Evolutionary conservation across 2,329 filamentous ascomycete species (phyloP).

Genomic region (Fusarium siculi): DNA sequence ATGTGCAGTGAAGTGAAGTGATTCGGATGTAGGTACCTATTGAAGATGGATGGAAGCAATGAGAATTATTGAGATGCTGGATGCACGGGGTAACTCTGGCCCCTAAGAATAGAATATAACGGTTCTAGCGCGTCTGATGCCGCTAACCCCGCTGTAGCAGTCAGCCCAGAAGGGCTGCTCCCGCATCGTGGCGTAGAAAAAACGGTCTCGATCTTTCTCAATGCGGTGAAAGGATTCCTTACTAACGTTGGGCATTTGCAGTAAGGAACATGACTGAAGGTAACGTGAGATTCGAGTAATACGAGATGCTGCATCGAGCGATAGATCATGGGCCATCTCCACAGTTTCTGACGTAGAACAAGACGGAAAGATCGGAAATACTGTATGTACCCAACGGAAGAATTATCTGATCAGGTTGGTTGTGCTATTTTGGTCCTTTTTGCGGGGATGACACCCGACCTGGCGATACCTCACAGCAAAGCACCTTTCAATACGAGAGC

Average conservation of each 20-base stretch:
- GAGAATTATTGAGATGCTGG: neutral
- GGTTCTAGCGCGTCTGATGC: neutral
- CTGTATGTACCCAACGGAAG: neutral
- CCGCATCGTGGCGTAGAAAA: neutral
- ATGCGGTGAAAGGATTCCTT: conserved; percentile 9
- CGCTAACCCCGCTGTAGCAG: conserved; percentile 8
- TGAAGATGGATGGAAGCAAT: neutral
- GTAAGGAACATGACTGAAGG: neutral
- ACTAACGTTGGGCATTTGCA: neutral
- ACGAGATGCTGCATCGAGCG: neutral
- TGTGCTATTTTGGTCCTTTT: neutral
- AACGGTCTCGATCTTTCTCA: neutral
- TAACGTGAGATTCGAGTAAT: neutral
- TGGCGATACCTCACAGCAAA: conserved; percentile 2
- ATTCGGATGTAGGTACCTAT: neutral
- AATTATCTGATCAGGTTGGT: neutral
- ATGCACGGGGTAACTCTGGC: neutral
- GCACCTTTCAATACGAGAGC: conserved; percentile 13
- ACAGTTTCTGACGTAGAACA: conserved; percentile 18
- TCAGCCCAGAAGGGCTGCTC: conserved; percentile 24
- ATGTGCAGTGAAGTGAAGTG: neutral
- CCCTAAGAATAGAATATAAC: neutral
- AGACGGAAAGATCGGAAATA: conserved; percentile 10
- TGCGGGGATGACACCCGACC: conserved; percentile 14
- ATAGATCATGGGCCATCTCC: neutral